Evolutionary conservation across 192 early-diverging fungal genomes (phyloP).

Genomic region (Umbelopsis vinacea): DNA sequence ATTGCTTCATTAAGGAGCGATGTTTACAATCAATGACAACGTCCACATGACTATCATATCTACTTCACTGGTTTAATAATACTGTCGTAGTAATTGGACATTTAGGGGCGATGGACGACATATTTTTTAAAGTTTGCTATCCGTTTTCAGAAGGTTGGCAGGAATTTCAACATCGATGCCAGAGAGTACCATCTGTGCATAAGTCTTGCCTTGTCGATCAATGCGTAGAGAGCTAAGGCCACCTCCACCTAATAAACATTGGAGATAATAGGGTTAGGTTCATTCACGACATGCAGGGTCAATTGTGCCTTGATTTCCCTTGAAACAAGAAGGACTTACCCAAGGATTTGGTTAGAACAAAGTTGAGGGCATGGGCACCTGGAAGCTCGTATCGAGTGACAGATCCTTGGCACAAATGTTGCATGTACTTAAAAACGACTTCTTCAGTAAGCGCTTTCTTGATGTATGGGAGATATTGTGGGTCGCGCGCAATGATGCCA

Average conservation of each 20-base stretch:
- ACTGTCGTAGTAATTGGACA: too few species aligned
- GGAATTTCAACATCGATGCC: constrained; percentile 57
- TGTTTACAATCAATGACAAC: not conserved
- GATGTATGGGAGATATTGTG: constrained; percentile 58
- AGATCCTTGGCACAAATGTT: constrained; percentile 61
- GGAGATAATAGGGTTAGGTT: not conserved
- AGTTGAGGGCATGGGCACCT: constrained; percentile 60
- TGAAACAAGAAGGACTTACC: constrained; percentile 34
- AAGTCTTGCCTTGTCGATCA: constrained; percentile 72
- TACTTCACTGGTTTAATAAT: too few species aligned
- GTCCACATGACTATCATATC: too few species aligned
- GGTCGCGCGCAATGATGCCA: constrained; percentile 62
- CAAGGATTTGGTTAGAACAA: constrained; percentile 64
- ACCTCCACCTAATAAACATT: constrained; percentile 52
- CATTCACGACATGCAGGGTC: not conserved
- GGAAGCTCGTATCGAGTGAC: constrained; percentile 66
- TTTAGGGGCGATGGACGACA: not conserved
- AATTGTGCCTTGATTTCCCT: not conserved
- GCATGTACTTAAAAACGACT: constrained; percentile 56
- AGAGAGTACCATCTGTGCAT: constrained; percentile 63
- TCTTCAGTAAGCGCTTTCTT: constrained; percentile 57
- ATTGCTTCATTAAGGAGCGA: not conserved
- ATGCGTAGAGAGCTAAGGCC: constrained; percentile 62
- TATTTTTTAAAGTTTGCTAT: not conserved
- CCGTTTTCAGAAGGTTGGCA: constrained; percentile 9